Percentiles rank a stretch among this genome's conserved stretches.
Conservation (phyloP, 192 early-diverging fungal species). For the Coemansia sp. region DNA sequence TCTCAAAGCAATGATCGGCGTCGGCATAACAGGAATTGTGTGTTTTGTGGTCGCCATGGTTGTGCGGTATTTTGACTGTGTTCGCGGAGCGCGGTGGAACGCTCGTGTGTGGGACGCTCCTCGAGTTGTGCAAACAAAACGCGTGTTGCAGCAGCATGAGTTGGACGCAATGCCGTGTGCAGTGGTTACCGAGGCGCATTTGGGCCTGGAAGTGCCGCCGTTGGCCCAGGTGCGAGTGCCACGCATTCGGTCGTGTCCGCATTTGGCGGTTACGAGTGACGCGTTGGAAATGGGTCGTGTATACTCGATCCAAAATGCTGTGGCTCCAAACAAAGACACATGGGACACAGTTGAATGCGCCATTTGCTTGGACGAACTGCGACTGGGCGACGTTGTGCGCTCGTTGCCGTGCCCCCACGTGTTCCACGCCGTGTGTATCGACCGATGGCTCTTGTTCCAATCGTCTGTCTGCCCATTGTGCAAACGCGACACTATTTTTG, state of each 20-base stretch:
- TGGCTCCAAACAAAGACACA: constrained; percentile 6
- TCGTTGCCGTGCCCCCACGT: constrained; percentile 46
- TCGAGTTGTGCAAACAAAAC: constrained; percentile 5
- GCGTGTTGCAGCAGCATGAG: constrained; percentile 38
- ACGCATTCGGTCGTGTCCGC: not conserved
- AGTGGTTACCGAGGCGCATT: constrained; percentile 5
- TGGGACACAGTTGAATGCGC: constrained; percentile 29
- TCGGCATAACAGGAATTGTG: constrained; percentile 47
- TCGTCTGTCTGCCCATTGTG: constrained; percentile 54
- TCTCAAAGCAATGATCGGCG: constrained; percentile 50
- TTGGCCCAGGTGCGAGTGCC: not conserved
- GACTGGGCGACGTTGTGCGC: constrained; percentile 36
- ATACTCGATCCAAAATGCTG: constrained; percentile 14
- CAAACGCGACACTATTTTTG: constrained; percentile 35
- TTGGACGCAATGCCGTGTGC: constrained; percentile 41
- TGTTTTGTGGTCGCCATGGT: constrained; percentile 49
- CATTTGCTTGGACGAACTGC: constrained; percentile 49
- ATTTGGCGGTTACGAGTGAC: not conserved
- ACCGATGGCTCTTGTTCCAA: constrained; percentile 53
- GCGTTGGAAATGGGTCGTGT: not conserved
- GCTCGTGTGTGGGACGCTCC: not conserved
- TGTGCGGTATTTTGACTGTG: constrained; percentile 46
- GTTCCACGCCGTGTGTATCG: constrained; percentile 52
- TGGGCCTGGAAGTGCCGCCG: not conserved
- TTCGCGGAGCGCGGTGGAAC: not conserved